phyloP scores from a whole-genome alignment of 192 early-diverging fungal species.

The Nowakowskiella sp. region DNA sequence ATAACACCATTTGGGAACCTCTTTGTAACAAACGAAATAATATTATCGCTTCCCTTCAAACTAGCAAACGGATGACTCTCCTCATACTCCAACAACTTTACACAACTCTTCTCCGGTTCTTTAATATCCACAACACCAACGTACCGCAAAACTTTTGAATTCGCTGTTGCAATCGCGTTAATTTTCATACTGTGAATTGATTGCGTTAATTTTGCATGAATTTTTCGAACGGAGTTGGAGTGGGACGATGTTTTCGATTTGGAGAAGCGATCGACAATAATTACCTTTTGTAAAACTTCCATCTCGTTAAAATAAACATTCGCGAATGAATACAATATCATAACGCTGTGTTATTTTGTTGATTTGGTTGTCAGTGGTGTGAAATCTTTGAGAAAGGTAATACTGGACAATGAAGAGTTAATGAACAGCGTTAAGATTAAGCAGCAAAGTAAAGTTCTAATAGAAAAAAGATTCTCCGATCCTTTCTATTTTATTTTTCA shows the following conservation, averaged over 20 bases:
- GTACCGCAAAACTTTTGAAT: constrained; percentile 80
- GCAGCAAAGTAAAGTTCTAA: too few relatives aligned
- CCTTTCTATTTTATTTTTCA: too few relatives aligned
- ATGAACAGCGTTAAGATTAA: too few relatives aligned
- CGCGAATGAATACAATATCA: too few relatives aligned
- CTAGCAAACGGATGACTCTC: constrained; percentile 83
- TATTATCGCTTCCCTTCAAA: constrained; percentile 96
- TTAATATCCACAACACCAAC: constrained; percentile 74
- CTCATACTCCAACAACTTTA: constrained; percentile 57
- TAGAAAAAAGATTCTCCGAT: too few relatives aligned
- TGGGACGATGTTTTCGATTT: constrained; percentile 96
- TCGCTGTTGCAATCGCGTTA: constrained; percentile 65
- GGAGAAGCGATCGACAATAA: constrained; percentile 13
- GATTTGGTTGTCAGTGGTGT: too few relatives aligned
- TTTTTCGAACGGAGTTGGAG: constrained; percentile 66
- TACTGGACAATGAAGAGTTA: too few relatives aligned
- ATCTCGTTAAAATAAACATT: constrained; percentile 98
- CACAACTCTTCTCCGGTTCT: background rate
- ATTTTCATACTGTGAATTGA: constrained; percentile 72
- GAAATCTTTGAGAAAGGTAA: too few relatives aligned
- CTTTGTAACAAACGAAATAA: constrained; percentile 92
- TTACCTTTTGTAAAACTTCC: constrained; percentile 97
- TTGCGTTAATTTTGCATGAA: constrained; percentile 80
- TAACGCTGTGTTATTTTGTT: too few relatives aligned
- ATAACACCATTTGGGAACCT: constrained; percentile 92